A percentile compares a stretch with the other conserved stretches of the same genome.
phyloP scores from a whole-genome alignment of 116 monocot genomes.

The Posidonia oceanica region DNA sequence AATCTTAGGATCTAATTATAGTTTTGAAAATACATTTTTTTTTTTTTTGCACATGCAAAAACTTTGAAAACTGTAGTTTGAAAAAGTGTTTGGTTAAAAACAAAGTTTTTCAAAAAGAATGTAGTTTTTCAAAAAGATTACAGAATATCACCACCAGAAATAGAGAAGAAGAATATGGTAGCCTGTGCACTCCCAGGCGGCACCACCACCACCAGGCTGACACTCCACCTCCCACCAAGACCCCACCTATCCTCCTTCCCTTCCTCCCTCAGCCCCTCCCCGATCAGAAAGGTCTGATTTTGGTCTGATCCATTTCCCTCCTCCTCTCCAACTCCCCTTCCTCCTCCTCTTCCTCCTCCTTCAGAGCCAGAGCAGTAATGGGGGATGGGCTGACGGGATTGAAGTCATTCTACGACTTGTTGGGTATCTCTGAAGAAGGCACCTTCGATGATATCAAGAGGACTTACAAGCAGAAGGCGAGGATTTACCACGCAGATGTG shows the following conservation, averaged over 20 bases:
- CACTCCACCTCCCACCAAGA: background rate
- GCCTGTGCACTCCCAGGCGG: too few species aligned
- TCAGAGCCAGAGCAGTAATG: conserved; percentile 11
- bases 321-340: background rate
- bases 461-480: conserved; percentile 60
- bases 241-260: background rate
- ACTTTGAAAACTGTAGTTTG: too few species aligned
- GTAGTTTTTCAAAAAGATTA: too few species aligned
- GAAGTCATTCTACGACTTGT: conserved; percentile 55
- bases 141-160: too few species aligned
- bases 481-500: conserved; percentile 71
- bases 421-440: conserved; percentile 42
- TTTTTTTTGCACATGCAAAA: too few species aligned
- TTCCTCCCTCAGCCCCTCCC: background rate
- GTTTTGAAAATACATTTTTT: too few species aligned
- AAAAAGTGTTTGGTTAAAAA: too few species aligned
- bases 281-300: background rate
- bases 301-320: background rate
- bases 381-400: conserved; percentile 1
- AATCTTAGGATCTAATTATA: too few species aligned
- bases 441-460: conserved; percentile 45
- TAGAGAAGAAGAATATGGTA: too few species aligned
- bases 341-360: background rate
- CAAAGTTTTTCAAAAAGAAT: too few species aligned
- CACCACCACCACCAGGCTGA: too few species aligned